Percentiles rank a stretch among this genome's conserved stretches.
phyloP scores from a whole-genome alignment of 768 basidiomycete species.

The Leccinum variicolor region DNA sequence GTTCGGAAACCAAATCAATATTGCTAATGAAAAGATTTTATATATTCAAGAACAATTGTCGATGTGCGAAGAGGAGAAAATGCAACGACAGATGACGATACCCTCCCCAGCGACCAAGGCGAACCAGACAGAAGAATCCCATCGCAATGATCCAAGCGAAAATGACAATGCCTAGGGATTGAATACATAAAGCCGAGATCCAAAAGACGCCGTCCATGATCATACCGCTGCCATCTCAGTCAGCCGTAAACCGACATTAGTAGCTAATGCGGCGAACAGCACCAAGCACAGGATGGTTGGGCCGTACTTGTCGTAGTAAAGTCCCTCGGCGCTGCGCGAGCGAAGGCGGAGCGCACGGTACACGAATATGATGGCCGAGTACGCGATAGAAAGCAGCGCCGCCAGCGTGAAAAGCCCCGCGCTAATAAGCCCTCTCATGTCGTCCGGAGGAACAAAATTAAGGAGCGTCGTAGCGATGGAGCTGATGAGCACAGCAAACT shows the following conservation, averaged over 20 bases:
- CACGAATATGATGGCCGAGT: slow-evolving; percentile 78
- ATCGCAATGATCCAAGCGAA: neutral
- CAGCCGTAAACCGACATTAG: slow-evolving; percentile 71
- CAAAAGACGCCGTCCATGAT: neutral
- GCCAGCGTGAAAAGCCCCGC: slow-evolving; percentile 86
- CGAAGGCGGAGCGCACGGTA: slow-evolving; percentile 71
- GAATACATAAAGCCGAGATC: neutral
- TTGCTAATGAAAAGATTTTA: slow-evolving; percentile 24
- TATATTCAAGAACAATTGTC: slow-evolving; percentile 3
- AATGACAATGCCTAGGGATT: neutral
- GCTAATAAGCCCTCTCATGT: slow-evolving; percentile 77
- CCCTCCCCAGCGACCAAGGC: neutral
- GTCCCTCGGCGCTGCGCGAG: slow-evolving; percentile 65
- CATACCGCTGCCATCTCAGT: slow-evolving; percentile 43
- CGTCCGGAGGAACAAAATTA: slow-evolving; percentile 75
- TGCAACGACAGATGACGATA: neutral
- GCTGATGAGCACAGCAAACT: slow-evolving; percentile 83
- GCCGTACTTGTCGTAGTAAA: slow-evolving; percentile 90
- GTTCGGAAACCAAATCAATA: slow-evolving; percentile 14
- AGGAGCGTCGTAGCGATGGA: slow-evolving; percentile 87
- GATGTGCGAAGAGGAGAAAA: neutral
- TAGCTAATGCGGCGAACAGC: slow-evolving; percentile 63
- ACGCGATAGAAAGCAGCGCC: slow-evolving; percentile 86
- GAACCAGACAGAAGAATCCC: neutral
- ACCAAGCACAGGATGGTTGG: slow-evolving; percentile 72